These are phyloP conservation scores for Auxenochlorella pyrenoidosa DNA, from an alignment of 139 green algal species.

Conservation along the genomic window DNA sequence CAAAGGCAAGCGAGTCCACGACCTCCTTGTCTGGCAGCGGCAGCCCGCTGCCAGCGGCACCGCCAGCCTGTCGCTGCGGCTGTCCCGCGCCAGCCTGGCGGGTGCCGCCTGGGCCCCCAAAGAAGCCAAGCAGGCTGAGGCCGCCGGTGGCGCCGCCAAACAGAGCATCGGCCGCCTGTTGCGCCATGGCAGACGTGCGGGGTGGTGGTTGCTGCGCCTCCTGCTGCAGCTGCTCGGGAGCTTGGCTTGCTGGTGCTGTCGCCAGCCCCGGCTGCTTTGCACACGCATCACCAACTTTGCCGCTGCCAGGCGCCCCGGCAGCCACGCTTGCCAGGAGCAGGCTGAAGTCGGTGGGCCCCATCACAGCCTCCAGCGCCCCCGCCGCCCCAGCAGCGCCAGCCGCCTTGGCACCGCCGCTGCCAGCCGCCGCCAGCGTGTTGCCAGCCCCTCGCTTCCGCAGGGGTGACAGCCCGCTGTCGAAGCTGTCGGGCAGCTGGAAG, in stretches of 20 bases:
- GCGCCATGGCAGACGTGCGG: neutral
- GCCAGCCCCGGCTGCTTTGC: neutral
- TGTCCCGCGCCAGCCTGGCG: neutral
- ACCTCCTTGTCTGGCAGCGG: conserved; percentile 13
- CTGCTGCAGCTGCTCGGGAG: too few species aligned
- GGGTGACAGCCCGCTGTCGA: conserved; percentile 23
- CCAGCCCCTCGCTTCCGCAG: neutral
- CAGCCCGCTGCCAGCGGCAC: neutral
- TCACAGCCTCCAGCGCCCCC: neutral
- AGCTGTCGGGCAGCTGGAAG: conserved; percentile 42
- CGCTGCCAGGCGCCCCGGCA: neutral
- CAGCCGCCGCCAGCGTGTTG: neutral
- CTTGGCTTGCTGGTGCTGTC: neutral
- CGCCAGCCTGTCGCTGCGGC: neutral
- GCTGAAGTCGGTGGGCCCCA: conserved; percentile 20
- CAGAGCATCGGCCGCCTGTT: neutral
- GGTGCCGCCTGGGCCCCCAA: neutral
- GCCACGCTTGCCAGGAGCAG: conserved; percentile 6
- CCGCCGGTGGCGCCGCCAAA: neutral
- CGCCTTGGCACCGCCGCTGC: neutral
- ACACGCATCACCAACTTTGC: neutral
- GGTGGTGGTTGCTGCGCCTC: neutral
- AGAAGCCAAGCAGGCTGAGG: conserved; percentile 1
- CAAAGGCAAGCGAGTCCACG: conserved; percentile 7
- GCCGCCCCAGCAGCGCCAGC: neutral